Percentiles rank a stretch among this genome's conserved stretches.
phyloP scores from a whole-genome alignment of 176 grass and related monocot species.

The Typha latifolia region DNA sequence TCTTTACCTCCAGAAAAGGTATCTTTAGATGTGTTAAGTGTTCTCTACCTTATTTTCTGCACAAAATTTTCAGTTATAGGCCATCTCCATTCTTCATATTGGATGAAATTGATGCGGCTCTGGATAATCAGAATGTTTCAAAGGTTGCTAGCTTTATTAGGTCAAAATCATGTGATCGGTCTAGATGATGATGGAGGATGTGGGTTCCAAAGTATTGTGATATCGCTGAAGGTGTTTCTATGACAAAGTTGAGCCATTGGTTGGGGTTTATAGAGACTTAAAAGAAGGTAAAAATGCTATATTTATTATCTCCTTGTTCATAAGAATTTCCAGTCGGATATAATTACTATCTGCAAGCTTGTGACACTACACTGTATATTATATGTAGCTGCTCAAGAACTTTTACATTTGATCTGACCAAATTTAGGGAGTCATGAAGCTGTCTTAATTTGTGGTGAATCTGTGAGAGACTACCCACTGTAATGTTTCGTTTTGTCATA shows the following conservation, averaged over 20 bases:
- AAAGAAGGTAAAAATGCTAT: neutral
- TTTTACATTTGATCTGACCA: too few relatives aligned
- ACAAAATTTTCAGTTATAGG: conserved; percentile 47
- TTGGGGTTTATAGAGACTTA: too few relatives aligned
- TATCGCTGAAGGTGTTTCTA: conserved; percentile 96
- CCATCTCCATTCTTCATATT: conserved; percentile 99
- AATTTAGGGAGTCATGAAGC: conserved; percentile 33
- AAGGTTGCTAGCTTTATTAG: conserved; percentile 97
- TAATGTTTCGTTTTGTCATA: neutral
- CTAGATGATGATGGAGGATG: conserved; percentile 43
- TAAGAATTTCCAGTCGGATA: too few relatives aligned
- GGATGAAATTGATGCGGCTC: conserved; percentile 95
- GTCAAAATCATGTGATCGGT: conserved; percentile 73
- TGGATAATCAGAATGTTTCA: conserved; percentile 97
- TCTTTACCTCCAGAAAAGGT: neutral
- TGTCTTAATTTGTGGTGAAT: neutral
- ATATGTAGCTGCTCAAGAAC: too few relatives aligned
- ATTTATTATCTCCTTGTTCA: too few relatives aligned
- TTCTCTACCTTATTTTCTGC: conserved; percentile 3
- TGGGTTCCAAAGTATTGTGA: conserved; percentile 96
- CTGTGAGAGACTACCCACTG: conserved; percentile 3
- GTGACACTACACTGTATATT: too few relatives aligned
- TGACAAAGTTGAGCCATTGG: conserved; percentile 78
- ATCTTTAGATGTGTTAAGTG: neutral
- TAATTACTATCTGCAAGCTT: too few relatives aligned